These are phyloP conservation scores for Xanthoceras sorbifolium DNA, from an alignment of 345 rosid species.

Conservation along the genomic window DNA sequence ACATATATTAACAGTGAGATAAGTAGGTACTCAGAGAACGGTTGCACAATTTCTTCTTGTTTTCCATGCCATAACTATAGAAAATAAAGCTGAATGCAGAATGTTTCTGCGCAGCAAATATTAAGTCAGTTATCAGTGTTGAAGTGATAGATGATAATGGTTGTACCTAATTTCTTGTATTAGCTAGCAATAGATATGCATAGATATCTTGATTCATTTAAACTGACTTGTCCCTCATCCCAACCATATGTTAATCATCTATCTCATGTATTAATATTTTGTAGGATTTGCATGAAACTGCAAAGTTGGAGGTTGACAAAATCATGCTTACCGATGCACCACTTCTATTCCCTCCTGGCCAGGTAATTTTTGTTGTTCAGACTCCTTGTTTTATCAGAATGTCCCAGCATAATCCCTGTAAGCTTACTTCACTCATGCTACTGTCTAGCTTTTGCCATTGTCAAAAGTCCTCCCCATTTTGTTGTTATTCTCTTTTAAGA, in stretches of 20 bases:
- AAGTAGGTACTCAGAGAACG: background rate
- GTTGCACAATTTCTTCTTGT: background rate
- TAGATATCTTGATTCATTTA: background rate
- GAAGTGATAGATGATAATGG: background rate
- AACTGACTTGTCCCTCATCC: background rate
- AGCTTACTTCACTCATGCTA: background rate
- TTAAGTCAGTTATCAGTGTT: background rate
- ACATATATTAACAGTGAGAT: background rate
- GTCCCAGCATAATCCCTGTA: background rate
- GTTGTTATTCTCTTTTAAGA: background rate
- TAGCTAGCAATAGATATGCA: background rate
- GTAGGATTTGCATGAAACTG: conserved; percentile 68
- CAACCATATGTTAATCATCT: background rate
- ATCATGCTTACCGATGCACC: conserved; percentile 93
- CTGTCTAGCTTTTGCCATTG: background rate
- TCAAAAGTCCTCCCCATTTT: background rate
- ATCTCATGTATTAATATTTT: conserved; percentile 23
- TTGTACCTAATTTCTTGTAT: conserved; percentile 2
- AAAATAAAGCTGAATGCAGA: background rate
- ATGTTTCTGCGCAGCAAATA: background rate
- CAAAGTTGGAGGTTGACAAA: conserved; percentile 73
- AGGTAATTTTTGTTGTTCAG: conserved; percentile 44
- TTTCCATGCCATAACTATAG: background rate
- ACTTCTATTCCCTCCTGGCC: conserved; percentile 89
- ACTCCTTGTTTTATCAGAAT: background rate